Evolutionary conservation across 768 basidiomycete genomes (phyloP).

Genomic region (Kwoniella europaea): DNA sequence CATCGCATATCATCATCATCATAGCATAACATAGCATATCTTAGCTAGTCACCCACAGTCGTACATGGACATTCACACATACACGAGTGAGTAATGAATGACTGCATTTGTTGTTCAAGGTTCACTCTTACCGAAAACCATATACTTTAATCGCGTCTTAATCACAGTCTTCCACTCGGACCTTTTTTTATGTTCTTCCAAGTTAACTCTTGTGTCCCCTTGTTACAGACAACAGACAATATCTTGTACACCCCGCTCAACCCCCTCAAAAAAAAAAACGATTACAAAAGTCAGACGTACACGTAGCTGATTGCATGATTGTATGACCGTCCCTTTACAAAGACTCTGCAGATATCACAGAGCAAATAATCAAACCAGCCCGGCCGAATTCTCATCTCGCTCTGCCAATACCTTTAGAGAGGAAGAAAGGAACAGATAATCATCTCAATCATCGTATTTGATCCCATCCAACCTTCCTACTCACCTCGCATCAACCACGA

Average conservation of each 20-base stretch:
- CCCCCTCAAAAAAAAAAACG: neutral
- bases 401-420: neutral
- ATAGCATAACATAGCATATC: neutral
- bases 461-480: neutral
- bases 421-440: conserved; percentile 11
- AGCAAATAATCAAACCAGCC: neutral
- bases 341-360: no score
- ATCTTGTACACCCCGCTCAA: no score
- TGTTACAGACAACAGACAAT: no score
- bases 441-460: neutral
- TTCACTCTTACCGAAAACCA: neutral
- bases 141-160: neutral
- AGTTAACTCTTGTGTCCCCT: no score
- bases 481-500: neutral
- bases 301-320: neutral
- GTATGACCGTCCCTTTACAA: neutral
- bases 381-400: conserved; percentile 10
- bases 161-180: neutral
- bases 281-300: neutral
- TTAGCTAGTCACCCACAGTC: neutral
- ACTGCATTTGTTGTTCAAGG: neutral
- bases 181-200: conserved; percentile 5
- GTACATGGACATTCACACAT: neutral
- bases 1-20: neutral
- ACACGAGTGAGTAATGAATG: neutral